Evolutionary conservation across 23 red algal genomes (phyloP), one percentile per base, ranked within the genome.

Genomic region (Gracilaria domingensis): DNA sequence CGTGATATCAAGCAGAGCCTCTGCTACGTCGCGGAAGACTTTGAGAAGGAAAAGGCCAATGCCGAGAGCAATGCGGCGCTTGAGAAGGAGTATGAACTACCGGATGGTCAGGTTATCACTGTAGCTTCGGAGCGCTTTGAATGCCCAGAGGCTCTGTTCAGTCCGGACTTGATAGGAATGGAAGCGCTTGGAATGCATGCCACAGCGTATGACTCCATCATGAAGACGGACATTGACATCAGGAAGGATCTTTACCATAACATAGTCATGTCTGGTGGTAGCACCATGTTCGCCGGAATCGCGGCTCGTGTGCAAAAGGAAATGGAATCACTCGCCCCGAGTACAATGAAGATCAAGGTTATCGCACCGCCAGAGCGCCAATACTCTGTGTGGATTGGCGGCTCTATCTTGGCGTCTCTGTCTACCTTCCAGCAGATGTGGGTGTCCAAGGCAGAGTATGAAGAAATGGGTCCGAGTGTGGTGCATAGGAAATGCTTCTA

Each of bases 391-490:
- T 98, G 96, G 96, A 98, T 98, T 66, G 96, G 96, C 0, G 96
- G 96, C 26, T 95, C 92, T 33, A 98, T 98, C 44, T 73, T 98
- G 37, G 80, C 96, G 14, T 95, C 93, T 40, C 76, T 98, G 44
- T 95, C 92, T 35, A 98, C 96, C 0, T 98, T 98, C 89, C 96
- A 98, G 83, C 89, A 95, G 86, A 98, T 98, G 96, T 98, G 96
- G 96, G 74, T 90, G 47, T 93, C 87, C 13, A 99, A 95, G 93
- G 55, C 66, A 0, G 97, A 99, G 76, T 99, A 99, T 54, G 97
- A 99, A 20, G 97, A 99, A 73, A 88, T 93, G 36, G 97, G 97
- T 4, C 97, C 97, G n/a, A 91, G 94, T 17, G 91, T 99, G 53
- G 97, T 99, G 17, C 97, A 99, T 84, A 47, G 87, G 44, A 90